Percentiles rank a stretch among this genome's conserved stretches.
These are phyloP conservation scores for Inonotus obliquus DNA, from an alignment of 1,284 basidiomycete genomes.

Conservation along the genomic window DNA sequence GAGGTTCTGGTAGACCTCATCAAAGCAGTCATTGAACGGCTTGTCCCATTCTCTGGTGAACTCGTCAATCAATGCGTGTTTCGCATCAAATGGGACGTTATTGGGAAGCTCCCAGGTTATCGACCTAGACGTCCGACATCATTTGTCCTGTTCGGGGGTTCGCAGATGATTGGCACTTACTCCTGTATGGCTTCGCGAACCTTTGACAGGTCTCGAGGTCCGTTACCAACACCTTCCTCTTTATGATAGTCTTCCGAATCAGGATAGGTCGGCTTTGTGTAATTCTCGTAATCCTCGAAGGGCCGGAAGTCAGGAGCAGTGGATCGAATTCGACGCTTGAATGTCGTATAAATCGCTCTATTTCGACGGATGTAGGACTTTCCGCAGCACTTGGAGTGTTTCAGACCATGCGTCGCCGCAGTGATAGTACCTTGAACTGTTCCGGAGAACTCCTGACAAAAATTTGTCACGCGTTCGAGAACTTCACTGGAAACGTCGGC, in stretches of 20 bases:
- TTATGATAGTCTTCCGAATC: background rate
- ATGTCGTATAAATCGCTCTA: constrained; percentile 8
- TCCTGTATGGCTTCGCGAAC: constrained; percentile 5
- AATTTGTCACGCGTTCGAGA: constrained; percentile 39
- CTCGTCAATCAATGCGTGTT: constrained; percentile 24
- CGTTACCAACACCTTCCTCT: background rate
- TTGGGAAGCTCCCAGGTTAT: constrained; percentile 49
- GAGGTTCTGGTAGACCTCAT: background rate
- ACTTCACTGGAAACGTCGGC: constrained; percentile 43
- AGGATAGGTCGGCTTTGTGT: background rate
- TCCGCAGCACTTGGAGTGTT: background rate
- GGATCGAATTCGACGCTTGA: constrained; percentile 16
- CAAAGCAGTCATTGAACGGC: constrained; percentile 3
- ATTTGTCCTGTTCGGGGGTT: background rate
- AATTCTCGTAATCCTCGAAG: background rate
- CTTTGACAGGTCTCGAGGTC: constrained; percentile 2
- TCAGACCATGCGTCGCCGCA: background rate
- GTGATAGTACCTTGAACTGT: constrained; percentile 3
- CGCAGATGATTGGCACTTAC: background rate
- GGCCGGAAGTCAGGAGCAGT: constrained; percentile 20
- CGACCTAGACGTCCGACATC: constrained; percentile 30
- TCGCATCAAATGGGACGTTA: constrained; percentile 48
- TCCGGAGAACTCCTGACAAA: constrained; percentile 36
- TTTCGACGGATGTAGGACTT: constrained; percentile 18
- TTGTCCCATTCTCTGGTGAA: constrained; percentile 4